A percentile compares a stretch with the other conserved stretches of the same genome.
These are phyloP conservation scores for Podospora pseudocomata DNA, from an alignment of 495 filamentous ascomycete genomes.

Conservation along the genomic window DNA sequence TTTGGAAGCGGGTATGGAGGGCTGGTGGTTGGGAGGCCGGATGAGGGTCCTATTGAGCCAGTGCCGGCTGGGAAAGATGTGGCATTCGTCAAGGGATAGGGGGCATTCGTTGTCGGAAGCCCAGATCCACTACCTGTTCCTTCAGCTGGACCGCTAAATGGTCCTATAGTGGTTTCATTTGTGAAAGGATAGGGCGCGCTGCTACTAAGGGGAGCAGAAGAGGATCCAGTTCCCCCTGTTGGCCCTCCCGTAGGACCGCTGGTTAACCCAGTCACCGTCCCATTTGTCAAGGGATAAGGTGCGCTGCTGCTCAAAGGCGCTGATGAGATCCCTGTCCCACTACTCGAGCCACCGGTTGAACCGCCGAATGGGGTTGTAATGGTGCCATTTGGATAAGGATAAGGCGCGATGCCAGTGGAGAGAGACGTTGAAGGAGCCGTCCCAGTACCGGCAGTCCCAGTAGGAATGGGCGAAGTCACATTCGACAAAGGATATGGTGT, in stretches of 20 bases:
- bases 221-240: neutral
- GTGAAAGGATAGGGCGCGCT: too few relatives aligned
- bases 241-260: neutral
- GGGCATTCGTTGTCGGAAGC: neutral
- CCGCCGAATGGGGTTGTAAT: neutral
- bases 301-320: neutral
- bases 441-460: neutral
- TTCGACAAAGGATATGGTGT: neutral
- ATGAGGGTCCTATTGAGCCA: neutral
- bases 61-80: neutral
- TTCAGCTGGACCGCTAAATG: too few relatives aligned
- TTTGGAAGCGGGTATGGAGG: neutral
- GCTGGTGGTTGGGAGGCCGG: neutral
- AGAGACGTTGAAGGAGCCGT: neutral
- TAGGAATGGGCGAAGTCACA: neutral
- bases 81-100: neutral
- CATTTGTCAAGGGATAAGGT: neutral
- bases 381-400: neutral
- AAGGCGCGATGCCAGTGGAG: neutral
- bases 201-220: too few relatives aligned
- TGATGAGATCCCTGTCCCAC: neutral
- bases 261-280: neutral
- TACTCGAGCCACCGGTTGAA: neutral
- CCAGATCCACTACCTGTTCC: too few relatives aligned
- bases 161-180: too few relatives aligned